Evolutionary conservation across 1,284 basidiomycete species (phyloP).

Genomic region (Ustilago hordei): DNA sequence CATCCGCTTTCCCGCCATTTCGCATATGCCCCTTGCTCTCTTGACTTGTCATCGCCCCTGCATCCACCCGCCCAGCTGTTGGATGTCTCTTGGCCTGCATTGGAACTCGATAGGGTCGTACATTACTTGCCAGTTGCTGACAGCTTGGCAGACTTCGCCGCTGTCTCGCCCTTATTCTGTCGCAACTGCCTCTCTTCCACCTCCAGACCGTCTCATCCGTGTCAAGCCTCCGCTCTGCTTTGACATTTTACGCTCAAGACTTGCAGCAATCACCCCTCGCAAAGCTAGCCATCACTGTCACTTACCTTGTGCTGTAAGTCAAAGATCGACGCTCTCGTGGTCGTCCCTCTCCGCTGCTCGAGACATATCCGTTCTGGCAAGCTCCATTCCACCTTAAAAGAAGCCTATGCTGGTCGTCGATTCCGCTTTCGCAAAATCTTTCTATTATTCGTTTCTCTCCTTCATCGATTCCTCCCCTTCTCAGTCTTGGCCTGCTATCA

Average conservation of each 20-base stretch:
- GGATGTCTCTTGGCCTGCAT: background rate
- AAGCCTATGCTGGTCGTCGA: constrained; percentile 32
- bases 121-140: background rate
- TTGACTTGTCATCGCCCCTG: constrained; percentile 24
- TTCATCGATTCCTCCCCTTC: constrained; percentile 2
- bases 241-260: constrained; percentile 1
- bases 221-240: constrained; percentile 2
- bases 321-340: constrained; percentile 12
- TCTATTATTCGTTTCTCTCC: constrained; percentile 5
- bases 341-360: constrained; percentile 11
- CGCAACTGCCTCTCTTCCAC: background rate
- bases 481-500: background rate
- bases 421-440: constrained; percentile 15
- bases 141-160: background rate
- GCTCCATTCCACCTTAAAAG: constrained; percentile 41
- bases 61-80: constrained; percentile 3
- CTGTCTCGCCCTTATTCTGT: background rate
- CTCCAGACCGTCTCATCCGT: background rate
- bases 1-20: constrained; percentile 22
- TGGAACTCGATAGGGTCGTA: background rate
- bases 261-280: background rate
- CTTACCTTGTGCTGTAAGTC: constrained; percentile 3
- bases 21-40: constrained; percentile 27
- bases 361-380: constrained; percentile 23
- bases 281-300: background rate